Base-by-base conservation (phyloP, 208 protist species). In the Crithidia sp. region DNA sequence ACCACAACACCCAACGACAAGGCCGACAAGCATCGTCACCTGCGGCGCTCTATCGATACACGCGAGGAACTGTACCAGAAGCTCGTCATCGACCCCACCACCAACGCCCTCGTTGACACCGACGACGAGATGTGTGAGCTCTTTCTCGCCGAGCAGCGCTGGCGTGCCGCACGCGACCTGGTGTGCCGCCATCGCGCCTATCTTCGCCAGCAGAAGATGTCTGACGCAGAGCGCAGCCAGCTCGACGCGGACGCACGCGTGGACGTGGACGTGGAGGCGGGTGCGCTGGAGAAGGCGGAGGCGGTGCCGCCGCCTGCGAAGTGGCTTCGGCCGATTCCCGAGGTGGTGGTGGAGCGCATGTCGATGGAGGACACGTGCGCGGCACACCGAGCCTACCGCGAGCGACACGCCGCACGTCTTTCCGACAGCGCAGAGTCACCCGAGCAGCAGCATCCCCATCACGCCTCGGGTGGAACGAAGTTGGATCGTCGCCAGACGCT, bases 121-220 rank as follows among this genome's bases (percentile, higher is more conserved):
- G 83, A 88, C 59, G 70, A 47, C 3, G 83, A 81, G n/a, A 76
- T 88, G 73, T 57, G 50, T 13, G 47, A 55, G 5, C 36, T 77
- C 4, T 69, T 76, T 17, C 41, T 62, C 0, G 52, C 70, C 16
- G 84, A 83, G 49, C 9, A 47, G 45, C 57, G 53, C 13, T 88
- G 84, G 84, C 80, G 71, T 7, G 56, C 39, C 14, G 80, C 71
- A 3, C 64, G 71, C 9, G 66, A 52, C 6, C 66, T 65, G 5
- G 64, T 72, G 6, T 45, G 61, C 14, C 57, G 63, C n/a, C 66
- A 67, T 37, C 45, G 43, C 37, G 16, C 56, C 36, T 64, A 76
- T 59, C 8, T 53, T 0, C 7, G 39, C 5, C 52, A 61, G 40
- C 60, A 76, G 52, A 56, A 60, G 4, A 50, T 70, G 47, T 49